Evolutionary conservation across 2,329 filamentous ascomycete species (phyloP), one percentile per base, ranked within the genome.

Genomic region (Metarhizium robertsii): DNA sequence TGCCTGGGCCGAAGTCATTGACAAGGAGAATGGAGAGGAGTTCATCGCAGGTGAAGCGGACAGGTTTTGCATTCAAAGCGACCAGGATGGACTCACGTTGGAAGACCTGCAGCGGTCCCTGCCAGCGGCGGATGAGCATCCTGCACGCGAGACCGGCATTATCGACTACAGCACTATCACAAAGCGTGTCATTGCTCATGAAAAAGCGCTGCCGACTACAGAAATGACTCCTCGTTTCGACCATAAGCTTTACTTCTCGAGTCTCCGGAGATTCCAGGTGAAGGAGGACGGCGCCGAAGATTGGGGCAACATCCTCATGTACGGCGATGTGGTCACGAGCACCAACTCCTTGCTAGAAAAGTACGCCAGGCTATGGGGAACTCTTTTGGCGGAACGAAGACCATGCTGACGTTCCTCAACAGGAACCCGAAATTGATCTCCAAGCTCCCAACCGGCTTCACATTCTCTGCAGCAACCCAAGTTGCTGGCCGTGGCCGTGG

Each of bases 341-440:
- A 99, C 94, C 32, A 96, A 92, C 71, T 96, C 92, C 0, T 76
- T 97, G 5, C 79, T 96, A 6, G 94, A 97, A 65, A 96, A 94
- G 87, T 88, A 69, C 60, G 73, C 62, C 2, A 0, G 0, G 30
- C 11, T 7, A 6, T n/a, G 54, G 8, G 7, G 13, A 13, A 2
- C 20, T 11, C 3, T 32, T 11, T 8, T 42, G 20, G 7, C 43
- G 14, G 25, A 45, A 20, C 16, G n/a, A 10, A 16, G 4, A 6
- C 40, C 40, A 45, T 6, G 49, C 52, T 59, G 13, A 59, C 51
- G 7, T n/a, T 53, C 50, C 6, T 2, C 13, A 20, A 0, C 55
- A 89, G 86, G 64, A 99, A 99, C 66, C 81, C 84, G 0, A 83
- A 84, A 34, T 75, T 96, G 29, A 81, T 96, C 40, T 80, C 85